These are phyloP conservation scores for Trichosporon sp. DNA, from an alignment of 1,284 basidiomycete species.

Conservation along the genomic window DNA sequence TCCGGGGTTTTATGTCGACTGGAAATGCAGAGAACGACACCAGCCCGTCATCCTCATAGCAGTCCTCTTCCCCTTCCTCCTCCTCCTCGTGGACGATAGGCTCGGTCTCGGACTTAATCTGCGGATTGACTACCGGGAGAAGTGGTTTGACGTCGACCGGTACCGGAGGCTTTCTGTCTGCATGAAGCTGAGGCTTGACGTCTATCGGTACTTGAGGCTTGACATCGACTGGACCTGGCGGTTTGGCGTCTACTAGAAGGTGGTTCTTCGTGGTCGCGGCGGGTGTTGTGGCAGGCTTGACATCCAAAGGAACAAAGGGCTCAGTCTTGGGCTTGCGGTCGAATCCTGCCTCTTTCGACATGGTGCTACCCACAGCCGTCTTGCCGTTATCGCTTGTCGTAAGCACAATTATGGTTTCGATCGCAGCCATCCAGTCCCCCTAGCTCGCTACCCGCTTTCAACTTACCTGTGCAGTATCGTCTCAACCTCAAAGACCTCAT, in stretches of 20 bases:
- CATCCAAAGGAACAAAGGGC: background rate
- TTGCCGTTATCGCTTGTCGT: background rate
- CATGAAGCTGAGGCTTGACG: background rate
- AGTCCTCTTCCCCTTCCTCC: constrained; percentile 16
- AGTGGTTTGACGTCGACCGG: too few species aligned
- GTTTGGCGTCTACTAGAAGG: background rate
- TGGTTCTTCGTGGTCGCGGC: background rate
- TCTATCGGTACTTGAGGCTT: background rate
- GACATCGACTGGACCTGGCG: background rate
- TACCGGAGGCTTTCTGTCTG: too few species aligned
- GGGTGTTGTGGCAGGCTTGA: background rate
- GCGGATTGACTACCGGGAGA: background rate
- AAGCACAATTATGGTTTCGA: background rate
- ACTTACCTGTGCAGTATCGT: background rate
- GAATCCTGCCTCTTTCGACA: background rate
- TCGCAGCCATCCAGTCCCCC: background rate
- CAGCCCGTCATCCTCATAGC: constrained; percentile 12
- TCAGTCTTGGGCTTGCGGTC: background rate
- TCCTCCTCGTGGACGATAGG: background rate
- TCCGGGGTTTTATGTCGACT: background rate
- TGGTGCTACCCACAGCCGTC: background rate
- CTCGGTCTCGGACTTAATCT: too few species aligned
- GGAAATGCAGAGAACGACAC: background rate
- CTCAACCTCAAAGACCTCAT: background rate
- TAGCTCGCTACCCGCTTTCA: background rate